These are phyloP conservation scores for Neurospora sp. DNA, from an alignment of 495 filamentous ascomycete genomes.

Conservation along the genomic window DNA sequence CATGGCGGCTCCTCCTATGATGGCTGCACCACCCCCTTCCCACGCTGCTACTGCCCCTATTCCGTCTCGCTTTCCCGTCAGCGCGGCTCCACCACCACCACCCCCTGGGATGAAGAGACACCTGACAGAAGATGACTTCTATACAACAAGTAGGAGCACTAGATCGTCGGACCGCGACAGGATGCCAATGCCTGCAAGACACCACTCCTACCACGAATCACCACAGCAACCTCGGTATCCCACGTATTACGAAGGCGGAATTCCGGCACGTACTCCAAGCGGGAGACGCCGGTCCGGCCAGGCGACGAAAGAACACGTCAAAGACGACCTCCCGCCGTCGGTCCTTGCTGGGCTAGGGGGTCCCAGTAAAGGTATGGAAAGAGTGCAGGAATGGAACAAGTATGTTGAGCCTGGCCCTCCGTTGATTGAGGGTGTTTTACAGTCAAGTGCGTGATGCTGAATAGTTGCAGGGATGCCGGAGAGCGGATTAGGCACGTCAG, in stretches of 20 bases:
- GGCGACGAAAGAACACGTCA: constrained; percentile 15
- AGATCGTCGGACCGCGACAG: background rate
- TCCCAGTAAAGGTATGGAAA: constrained; percentile 33
- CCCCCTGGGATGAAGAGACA: background rate
- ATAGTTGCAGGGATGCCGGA: background rate
- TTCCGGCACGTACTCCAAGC: constrained; percentile 15
- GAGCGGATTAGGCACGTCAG: background rate
- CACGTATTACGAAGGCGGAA: background rate
- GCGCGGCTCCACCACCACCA: background rate
- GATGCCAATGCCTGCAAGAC: constrained; percentile 4
- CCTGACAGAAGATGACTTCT: background rate
- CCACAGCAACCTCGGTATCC: background rate
- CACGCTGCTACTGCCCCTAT: constrained; percentile 12
- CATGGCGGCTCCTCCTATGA: constrained; percentile 7
- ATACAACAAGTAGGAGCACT: background rate
- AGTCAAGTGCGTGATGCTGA: background rate
- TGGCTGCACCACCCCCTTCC: constrained; percentile 14
- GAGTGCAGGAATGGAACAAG: constrained; percentile 38
- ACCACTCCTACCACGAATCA: constrained; percentile 1
- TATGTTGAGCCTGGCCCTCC: constrained; percentile 33
- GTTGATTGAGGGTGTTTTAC: constrained; percentile 8
- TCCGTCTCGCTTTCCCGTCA: background rate
- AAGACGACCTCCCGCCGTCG: constrained; percentile 26
- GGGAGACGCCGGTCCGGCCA: constrained; percentile 17
- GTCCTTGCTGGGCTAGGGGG: constrained; percentile 37